Evolutionary conservation across 768 basidiomycete species (phyloP), one percentile per base, ranked within the genome.

Genomic region (Chalciporus piperatus): DNA sequence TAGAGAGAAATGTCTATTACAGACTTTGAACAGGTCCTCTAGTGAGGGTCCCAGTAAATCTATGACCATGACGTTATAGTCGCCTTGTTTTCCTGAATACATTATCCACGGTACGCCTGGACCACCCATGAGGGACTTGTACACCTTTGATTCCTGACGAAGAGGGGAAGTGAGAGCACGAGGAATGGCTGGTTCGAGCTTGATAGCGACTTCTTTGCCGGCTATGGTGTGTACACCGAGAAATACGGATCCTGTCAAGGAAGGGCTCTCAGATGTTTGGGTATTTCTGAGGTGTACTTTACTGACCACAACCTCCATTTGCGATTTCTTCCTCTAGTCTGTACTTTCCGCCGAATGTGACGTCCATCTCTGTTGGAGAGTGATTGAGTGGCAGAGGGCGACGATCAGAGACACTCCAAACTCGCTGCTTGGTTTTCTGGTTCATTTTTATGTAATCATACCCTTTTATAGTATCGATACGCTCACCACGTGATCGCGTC

Each of bases 21-120:
- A 92, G 72, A 83, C 81, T 67, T 90, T 87, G 77, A 92, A 92
- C 45, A 91, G 79, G 70, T 92, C 89, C 59, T 92, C 90, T 45
- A 92, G 75, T 3, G 85, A 87, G 3, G 95, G 93, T 0, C 96
- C 96, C 35, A 99, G 81, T 23, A 98, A 81, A 76, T 98, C 96
- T 64, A 98, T 93, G 64, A 98, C 91, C 80, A 99, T 90, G 61
- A 98, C 94, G 65, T 98, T 98, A 74, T 94, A 98, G 69, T 94
- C 85, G 27, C 88, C 95, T 64, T 95, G 86, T 54, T 82, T 86
- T 27, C 92, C 92, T 5, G 87, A 91, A 84, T 90, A 93, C 77
- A 92, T 85, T 56, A 94, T 88, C 83, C 89, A 93, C 1, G 92
- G 92, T 0, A 95, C 89, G 37, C 92, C 92, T 23, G 87, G 83